phyloP scores from a whole-genome alignment of 768 basidiomycete species.

The Pleurotus sapidus region DNA sequence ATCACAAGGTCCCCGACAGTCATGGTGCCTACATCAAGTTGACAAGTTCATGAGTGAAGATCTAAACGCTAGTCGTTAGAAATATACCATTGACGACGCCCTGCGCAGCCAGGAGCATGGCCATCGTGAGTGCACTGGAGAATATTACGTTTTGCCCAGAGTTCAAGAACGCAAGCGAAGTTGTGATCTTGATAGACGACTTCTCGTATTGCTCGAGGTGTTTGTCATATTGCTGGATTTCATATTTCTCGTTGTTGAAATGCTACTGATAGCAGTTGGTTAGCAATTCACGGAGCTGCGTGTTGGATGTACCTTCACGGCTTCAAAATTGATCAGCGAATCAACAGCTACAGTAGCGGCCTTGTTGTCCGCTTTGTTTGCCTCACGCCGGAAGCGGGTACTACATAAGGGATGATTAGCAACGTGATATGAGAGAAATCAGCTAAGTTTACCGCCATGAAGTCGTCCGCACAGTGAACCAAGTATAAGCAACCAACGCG shows the following conservation, averaged over 20 bases:
- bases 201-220: conserved; percentile 86
- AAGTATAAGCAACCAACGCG: conserved; percentile 89
- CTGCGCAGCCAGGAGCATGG: conserved; percentile 96
- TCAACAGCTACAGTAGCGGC: conserved; percentile 94
- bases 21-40: conserved; percentile 80
- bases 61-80: no score
- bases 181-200: conserved; percentile 91
- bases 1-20: conserved; percentile 98
- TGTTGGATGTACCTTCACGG: conserved; percentile 73
- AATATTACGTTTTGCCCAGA: conserved; percentile 98
- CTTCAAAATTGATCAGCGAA: conserved; percentile 96
- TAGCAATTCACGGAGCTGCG: neutral
- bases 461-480: conserved; percentile 96
- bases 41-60: no score
- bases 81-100: conserved; percentile 81
- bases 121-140: conserved; percentile 85
- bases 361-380: conserved; percentile 95
- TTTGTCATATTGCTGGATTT: conserved; percentile 89
- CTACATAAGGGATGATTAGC: conserved; percentile 32
- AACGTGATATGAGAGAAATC: conserved; percentile 1
- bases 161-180: conserved; percentile 89
- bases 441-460: conserved; percentile 74
- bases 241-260: conserved; percentile 96
- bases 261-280: conserved; percentile 47
- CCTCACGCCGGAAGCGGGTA: conserved; percentile 90